Percentiles rank a stretch among this genome's conserved stretches.
Conservation (phyloP, 2,329 filamentous ascomycete species). For the Colletotrichum lindemuthianum region DNA sequence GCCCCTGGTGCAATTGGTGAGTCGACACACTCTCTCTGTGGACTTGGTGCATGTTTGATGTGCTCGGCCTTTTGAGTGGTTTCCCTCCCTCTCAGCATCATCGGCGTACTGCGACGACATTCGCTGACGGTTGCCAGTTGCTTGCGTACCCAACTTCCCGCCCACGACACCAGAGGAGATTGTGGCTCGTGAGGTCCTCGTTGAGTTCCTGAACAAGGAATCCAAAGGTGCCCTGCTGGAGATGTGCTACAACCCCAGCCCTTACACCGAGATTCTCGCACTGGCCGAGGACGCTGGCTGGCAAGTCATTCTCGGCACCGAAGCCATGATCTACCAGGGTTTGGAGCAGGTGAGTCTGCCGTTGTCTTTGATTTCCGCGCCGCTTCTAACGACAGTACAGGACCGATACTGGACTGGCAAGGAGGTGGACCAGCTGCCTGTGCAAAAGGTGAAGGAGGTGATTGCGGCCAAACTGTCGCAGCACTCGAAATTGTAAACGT, state of each 20-base stretch:
- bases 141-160: conserved; percentile 81
- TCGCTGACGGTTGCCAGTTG: conserved; percentile 52
- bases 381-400: conserved; percentile 35
- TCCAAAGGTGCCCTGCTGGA: conserved; percentile 77
- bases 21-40: too few species aligned
- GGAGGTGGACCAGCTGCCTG: conserved; percentile 66
- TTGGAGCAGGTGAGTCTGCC: conserved; percentile 65
- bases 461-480: conserved; percentile 55
- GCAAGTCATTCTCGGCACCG: conserved; percentile 80
- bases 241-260: conserved; percentile 84
- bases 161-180: conserved; percentile 72
- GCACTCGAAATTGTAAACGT: conserved; percentile 42
- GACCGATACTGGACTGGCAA: conserved; percentile 72
- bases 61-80: too few species aligned
- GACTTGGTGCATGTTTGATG: too few species aligned
- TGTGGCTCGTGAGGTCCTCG: conserved; percentile 64
- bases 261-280: conserved; percentile 73
- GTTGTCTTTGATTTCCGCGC: background rate
- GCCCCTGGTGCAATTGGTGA: conserved; percentile 67
- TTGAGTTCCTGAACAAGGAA: conserved; percentile 56
- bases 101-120: too few species aligned
- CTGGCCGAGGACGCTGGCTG: conserved; percentile 71
- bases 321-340: conserved; percentile 82
- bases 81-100: too few species aligned
- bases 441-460: conserved; percentile 65